phyloP scores from a whole-genome alignment of 805 yeast species.

The Saccharomycopsis synnaedendra region DNA sequence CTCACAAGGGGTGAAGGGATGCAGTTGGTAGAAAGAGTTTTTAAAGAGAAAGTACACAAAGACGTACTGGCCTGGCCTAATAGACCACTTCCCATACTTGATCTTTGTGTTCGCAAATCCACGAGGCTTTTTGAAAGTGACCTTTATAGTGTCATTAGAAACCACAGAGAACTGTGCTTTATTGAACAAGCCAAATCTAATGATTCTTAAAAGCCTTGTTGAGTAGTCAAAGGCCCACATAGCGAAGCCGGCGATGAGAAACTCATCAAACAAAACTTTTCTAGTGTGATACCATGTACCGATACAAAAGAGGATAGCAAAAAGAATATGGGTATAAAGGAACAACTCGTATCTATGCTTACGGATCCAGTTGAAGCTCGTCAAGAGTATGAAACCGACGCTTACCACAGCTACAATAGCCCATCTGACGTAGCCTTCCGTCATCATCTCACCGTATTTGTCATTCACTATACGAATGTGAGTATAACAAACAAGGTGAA shows the following conservation, averaged over 20 bases:
- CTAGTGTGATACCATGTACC: slow-evolving; percentile 48
- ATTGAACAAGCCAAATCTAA: slow-evolving; percentile 38
- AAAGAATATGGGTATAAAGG: slow-evolving; percentile 40
- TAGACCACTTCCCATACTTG: neutral
- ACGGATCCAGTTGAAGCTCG: slow-evolving; percentile 43
- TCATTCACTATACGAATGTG: slow-evolving; percentile 18
- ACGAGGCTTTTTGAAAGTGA: slow-evolving; percentile 31
- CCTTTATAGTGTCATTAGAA: slow-evolving; percentile 29
- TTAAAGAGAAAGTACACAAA: slow-evolving; percentile 45
- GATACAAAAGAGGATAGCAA: slow-evolving; percentile 43
- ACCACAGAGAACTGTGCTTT: slow-evolving; percentile 38
- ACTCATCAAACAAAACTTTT: slow-evolving; percentile 38
- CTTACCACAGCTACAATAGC: slow-evolving; percentile 35
- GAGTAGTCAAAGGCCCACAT: slow-evolving; percentile 66
- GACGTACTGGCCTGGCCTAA: slow-evolving; percentile 23
- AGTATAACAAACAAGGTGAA: slow-evolving; percentile 6
- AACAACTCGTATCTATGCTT: slow-evolving; percentile 47
- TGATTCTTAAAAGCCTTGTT: slow-evolving; percentile 41
- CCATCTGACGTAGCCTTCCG: slow-evolving; percentile 30
- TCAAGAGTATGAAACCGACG: slow-evolving; percentile 33
- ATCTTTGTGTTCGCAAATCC: neutral
- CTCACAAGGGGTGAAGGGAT: slow-evolving; percentile 44
- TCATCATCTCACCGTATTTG: slow-evolving; percentile 18
- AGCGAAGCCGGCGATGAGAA: slow-evolving; percentile 41
- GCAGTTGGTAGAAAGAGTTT: slow-evolving; percentile 52